A percentile compares a stretch with the other conserved stretches of the same genome.
Conservation (phyloP, 2,329 filamentous ascomycete species). For the Lasiodiplodia hormozganensis region DNA sequence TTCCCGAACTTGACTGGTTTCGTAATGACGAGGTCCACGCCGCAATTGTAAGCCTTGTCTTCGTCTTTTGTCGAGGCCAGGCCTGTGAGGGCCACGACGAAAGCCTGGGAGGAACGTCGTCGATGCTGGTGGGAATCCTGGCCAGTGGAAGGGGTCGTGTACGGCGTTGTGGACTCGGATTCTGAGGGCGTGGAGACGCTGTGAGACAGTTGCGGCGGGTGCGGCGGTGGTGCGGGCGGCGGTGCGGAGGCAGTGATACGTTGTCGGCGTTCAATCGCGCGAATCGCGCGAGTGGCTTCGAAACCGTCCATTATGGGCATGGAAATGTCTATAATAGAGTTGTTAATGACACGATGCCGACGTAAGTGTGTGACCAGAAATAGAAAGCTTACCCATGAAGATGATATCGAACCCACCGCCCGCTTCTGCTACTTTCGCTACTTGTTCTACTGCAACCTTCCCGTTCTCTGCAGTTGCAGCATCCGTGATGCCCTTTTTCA, state of each 20-base stretch:
- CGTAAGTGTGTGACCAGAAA: neutral
- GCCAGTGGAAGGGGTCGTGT: constrained; percentile 26
- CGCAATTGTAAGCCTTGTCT: constrained; percentile 59
- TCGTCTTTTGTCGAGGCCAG: constrained; percentile 58
- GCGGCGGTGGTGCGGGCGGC: neutral
- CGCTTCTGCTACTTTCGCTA: constrained; percentile 39
- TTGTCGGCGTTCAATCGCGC: constrained; percentile 48
- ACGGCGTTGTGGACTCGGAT: constrained; percentile 39
- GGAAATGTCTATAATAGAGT: constrained; percentile 51
- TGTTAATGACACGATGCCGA: neutral
- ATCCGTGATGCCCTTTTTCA: constrained; percentile 44
- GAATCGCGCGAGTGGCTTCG: constrained; percentile 57
- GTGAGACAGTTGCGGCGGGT: neutral
- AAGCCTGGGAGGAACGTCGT: neutral
- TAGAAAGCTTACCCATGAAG: constrained; percentile 42
- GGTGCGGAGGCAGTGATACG: constrained; percentile 45
- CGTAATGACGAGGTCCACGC: constrained; percentile 62
- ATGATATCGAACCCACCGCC: constrained; percentile 39
- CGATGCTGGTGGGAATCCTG: neutral
- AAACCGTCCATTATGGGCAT: constrained; percentile 65
- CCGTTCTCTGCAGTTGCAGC: constrained; percentile 43
- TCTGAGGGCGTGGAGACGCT: constrained; percentile 4
- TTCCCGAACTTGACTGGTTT: constrained; percentile 52
- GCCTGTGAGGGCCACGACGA: constrained; percentile 61
- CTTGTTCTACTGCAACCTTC: constrained; percentile 39